A percentile compares a stretch with the other conserved stretches of the same genome.
Evolutionary conservation across 495 filamentous ascomycete genomes (phyloP).

Genomic region (Friedmanniomyces endolithicus): DNA sequence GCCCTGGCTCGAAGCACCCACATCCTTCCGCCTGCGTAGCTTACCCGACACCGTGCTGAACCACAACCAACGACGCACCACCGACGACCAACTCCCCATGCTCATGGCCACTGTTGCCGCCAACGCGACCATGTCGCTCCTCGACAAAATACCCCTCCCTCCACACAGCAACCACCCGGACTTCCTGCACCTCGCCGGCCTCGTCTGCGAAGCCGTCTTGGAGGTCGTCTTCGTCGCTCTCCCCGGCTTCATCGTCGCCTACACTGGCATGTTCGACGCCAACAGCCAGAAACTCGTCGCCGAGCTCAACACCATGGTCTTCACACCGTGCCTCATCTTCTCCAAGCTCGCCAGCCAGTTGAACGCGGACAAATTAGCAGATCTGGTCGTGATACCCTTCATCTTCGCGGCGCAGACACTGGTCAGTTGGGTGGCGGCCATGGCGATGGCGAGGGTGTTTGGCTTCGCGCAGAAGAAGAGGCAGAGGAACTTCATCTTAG

Average conservation of each 20-base stretch:
- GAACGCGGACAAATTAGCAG: slow-evolving; percentile 74
- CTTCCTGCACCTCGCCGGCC: slow-evolving; percentile 61
- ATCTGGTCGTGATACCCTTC: slow-evolving; percentile 82
- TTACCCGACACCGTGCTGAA: slow-evolving; percentile 1
- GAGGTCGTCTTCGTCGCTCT: slow-evolving; percentile 92
- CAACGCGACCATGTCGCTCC: not conserved
- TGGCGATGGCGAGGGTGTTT: slow-evolving; percentile 55
- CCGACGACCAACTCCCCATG: slow-evolving; percentile 2
- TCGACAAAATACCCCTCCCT: not conserved
- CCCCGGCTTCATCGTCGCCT: slow-evolving; percentile 88
- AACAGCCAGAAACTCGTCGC: slow-evolving; percentile 92
- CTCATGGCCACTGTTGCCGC: slow-evolving; percentile 1
- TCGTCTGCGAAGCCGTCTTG: slow-evolving; percentile 92
- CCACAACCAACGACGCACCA: not conserved
- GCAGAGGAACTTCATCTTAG: slow-evolving; percentile 82
- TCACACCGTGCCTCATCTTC: slow-evolving; percentile 96
- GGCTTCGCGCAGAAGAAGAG: slow-evolving; percentile 49
- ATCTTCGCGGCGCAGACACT: slow-evolving; percentile 82
- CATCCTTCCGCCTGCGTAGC: slow-evolving; percentile 17
- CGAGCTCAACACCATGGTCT: slow-evolving; percentile 84
- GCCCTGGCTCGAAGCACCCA: slow-evolving; percentile 11
- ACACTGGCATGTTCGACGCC: slow-evolving; percentile 80
- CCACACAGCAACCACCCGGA: slow-evolving; percentile 39
- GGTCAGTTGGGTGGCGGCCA: slow-evolving; percentile 68
- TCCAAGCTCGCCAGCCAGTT: slow-evolving; percentile 95